Conservation (phyloP, 768 basidiomycete species). For the Exsudoporus frostii region DNA sequence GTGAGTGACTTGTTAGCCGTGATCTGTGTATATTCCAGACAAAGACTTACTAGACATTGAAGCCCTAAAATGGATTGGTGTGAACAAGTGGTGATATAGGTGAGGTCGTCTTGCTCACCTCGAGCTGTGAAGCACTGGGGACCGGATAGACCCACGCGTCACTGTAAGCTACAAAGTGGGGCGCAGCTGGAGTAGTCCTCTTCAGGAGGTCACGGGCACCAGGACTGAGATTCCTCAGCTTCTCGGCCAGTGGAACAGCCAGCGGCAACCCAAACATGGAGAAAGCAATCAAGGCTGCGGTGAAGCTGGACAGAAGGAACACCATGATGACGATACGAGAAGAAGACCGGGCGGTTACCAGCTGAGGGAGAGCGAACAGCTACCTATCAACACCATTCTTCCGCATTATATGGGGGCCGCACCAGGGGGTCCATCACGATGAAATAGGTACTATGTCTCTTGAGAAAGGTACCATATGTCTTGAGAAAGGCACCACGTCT, state of each 20-base stretch:
- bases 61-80: conserved; percentile 21
- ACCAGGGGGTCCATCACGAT: not conserved
- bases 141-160: conserved; percentile 41
- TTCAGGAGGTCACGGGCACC: conserved; percentile 19
- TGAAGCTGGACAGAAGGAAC: not conserved
- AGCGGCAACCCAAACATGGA: conserved; percentile 5
- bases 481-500: not conserved
- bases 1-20: not conserved
- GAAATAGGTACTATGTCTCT: not conserved
- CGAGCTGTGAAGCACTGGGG: conserved; percentile 42
- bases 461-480: too few relatives aligned
- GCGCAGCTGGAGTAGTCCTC: conserved; percentile 37
- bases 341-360: not conserved
- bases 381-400: not conserved
- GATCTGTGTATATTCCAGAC: not conserved
- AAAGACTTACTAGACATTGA: conserved; percentile 32
- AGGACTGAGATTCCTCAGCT: conserved; percentile 15
- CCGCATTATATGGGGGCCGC: not conserved
- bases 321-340: conserved; percentile 4
- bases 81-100: not conserved
- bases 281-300: not conserved
- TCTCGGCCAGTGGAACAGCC: conserved; percentile 16
- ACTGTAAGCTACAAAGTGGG: conserved; percentile 44
- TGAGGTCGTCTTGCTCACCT: conserved; percentile 27
- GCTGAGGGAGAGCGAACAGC: not conserved